Conservation (phyloP, 106 monocot species). For the Dioscorea dumetorum region DNA sequence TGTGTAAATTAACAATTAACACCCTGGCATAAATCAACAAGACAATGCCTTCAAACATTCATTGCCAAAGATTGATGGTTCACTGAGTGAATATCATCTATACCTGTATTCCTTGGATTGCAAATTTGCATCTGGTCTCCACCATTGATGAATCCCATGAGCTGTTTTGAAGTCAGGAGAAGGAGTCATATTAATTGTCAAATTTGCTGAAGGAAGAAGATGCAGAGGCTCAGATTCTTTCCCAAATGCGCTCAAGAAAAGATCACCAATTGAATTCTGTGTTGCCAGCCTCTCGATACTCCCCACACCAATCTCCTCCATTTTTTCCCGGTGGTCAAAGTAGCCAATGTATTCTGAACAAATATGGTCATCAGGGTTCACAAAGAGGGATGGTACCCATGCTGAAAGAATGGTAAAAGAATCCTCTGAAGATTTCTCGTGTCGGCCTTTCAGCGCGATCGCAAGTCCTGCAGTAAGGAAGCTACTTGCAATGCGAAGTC, state of each 20-base stretch:
- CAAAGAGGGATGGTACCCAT: slow-evolving; percentile 78
- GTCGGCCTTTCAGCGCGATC: slow-evolving; percentile 35
- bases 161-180: slow-evolving; percentile 62
- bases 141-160: slow-evolving; percentile 97
- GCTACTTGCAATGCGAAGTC: slow-evolving; percentile 76
- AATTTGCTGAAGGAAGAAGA: slow-evolving; percentile 80
- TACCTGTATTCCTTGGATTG: slow-evolving; percentile 38
- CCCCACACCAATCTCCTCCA: slow-evolving; percentile 85
- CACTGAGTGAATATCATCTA: slow-evolving; percentile 4
- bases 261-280: slow-evolving; percentile 63
- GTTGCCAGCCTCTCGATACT: slow-evolving; percentile 79
- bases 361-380: slow-evolving; percentile 79
- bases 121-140: slow-evolving; percentile 58
- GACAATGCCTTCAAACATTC: no score
- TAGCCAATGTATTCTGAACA: slow-evolving; percentile 92
- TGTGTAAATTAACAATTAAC: no score
- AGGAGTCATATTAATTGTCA: slow-evolving; percentile 56
- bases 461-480: slow-evolving; percentile 78
- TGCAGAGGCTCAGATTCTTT: slow-evolving; percentile 72
- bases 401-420: slow-evolving; percentile 42
- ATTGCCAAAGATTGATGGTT: no score
- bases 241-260: slow-evolving; percentile 64
- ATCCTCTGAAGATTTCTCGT: slow-evolving; percentile 23
- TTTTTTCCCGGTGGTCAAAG: slow-evolving; percentile 68
- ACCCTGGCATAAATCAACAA: no score